A percentile compares a stretch with the other conserved stretches of the same genome.
These are phyloP conservation scores for Eremochloa ophiuroides DNA, from an alignment of 176 grass and related monocot genomes.

Conservation along the genomic window DNA sequence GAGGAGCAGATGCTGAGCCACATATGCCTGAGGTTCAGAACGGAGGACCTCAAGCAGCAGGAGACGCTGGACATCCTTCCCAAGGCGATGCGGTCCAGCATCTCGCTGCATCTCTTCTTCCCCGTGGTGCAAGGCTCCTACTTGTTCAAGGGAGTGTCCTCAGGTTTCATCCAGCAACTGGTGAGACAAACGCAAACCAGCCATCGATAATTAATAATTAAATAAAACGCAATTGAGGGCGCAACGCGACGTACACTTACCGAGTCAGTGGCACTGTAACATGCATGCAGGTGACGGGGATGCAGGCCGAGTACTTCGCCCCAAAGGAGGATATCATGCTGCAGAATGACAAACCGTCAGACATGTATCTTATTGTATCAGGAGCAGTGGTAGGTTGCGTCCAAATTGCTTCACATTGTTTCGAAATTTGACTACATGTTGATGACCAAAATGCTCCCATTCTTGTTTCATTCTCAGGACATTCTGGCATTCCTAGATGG, in stretches of 20 bases:
- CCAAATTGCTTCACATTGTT: background rate
- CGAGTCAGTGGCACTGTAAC: too few species aligned
- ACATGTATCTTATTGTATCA: conserved; percentile 65
- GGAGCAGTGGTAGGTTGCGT: conserved; percentile 62
- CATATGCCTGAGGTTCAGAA: conserved; percentile 82
- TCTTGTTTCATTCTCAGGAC: conserved; percentile 32
- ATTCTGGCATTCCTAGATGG: conserved; percentile 39
- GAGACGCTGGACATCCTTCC: conserved; percentile 69
- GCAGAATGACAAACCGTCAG: conserved; percentile 66
- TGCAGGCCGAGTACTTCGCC: conserved; percentile 78
- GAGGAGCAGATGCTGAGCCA: conserved; percentile 88
- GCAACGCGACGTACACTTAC: background rate
- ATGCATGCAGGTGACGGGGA: conserved; percentile 1
- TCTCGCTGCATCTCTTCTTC: conserved; percentile 74
- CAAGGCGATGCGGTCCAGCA: conserved; percentile 67
- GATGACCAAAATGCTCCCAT: background rate
- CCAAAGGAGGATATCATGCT: conserved; percentile 80
- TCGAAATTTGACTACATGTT: background rate
- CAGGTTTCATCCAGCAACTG: conserved; percentile 78
- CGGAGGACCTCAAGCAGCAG: conserved; percentile 75
- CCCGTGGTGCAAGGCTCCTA: conserved; percentile 57
- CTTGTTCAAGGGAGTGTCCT: conserved; percentile 77
- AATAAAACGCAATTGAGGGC: too few species aligned
- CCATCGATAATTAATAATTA: background rate
- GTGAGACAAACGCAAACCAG: conserved; percentile 12